These are phyloP conservation scores for Globisporangium acanthophoron DNA, from an alignment of 352 stramenopile species.

Conservation along the genomic window DNA sequence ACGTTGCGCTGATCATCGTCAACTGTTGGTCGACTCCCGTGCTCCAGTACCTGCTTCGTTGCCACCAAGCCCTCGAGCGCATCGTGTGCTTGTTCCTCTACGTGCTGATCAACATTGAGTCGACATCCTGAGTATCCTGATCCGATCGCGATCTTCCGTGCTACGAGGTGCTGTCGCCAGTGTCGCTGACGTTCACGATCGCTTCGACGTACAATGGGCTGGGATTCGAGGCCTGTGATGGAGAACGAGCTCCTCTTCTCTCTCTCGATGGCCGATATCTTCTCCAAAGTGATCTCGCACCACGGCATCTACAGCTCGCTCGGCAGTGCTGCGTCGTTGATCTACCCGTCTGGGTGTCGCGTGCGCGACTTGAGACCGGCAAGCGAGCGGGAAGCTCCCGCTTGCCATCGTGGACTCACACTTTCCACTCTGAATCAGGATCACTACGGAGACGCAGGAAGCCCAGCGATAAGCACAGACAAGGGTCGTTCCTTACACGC, in stretches of 20 bases:
- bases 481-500: neutral
- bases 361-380: too few species aligned
- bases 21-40: slow-evolving; percentile 11
- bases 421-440: too few species aligned
- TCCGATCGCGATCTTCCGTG: slow-evolving; percentile 23
- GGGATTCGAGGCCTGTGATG: slow-evolving; percentile 19
- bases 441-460: too few species aligned
- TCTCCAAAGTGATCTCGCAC: slow-evolving; percentile 22
- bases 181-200: slow-evolving; percentile 13
- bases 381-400: too few species aligned
- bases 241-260: slow-evolving; percentile 21
- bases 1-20: slow-evolving; percentile 1
- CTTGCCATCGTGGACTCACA: too few species aligned
- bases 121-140: slow-evolving; percentile 6
- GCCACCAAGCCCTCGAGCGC: slow-evolving; percentile 7
- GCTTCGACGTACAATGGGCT: slow-evolving; percentile 17
- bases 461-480: too few species aligned
- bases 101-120: slow-evolving; percentile 13
- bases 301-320: slow-evolving; percentile 19
- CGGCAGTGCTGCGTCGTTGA: neutral
- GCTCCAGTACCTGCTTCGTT: slow-evolving; percentile 8
- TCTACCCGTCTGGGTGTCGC: neutral
- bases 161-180: slow-evolving; percentile 6
- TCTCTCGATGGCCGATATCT: slow-evolving; percentile 6
- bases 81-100: slow-evolving; percentile 15